Conservation (phyloP, 2,329 filamentous ascomycete genomes). For the Reticulascus tulasneorum region DNA sequence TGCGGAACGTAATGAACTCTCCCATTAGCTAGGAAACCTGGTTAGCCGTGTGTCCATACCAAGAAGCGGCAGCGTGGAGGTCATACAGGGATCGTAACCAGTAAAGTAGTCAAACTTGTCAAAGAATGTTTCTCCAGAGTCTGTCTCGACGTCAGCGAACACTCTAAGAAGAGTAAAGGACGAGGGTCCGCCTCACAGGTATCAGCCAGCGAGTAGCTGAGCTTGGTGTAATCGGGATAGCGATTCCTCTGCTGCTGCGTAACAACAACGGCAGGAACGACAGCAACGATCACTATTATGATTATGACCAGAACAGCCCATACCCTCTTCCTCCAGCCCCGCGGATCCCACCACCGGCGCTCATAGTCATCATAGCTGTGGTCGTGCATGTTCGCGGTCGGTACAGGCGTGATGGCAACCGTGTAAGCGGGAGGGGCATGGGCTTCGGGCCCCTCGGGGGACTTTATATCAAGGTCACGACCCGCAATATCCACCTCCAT, state of each 20-base stretch:
- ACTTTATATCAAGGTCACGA: conserved; percentile 13
- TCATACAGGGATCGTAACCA: conserved; percentile 44
- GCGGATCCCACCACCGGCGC: conserved; percentile 37
- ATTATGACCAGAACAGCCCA: conserved; percentile 40
- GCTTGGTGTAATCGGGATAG: conserved; percentile 44
- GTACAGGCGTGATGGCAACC: conserved; percentile 7
- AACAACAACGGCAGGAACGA: conserved; percentile 44
- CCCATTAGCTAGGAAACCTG: conserved; percentile 31
- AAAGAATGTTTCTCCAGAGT: conserved; percentile 47
- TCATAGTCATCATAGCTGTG: conserved; percentile 7
- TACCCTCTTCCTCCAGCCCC: conserved; percentile 48
- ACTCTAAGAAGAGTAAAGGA: neutral
- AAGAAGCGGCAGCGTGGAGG: conserved; percentile 1
- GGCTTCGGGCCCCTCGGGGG: conserved; percentile 11
- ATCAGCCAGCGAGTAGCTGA: conserved; percentile 45
- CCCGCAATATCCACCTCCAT: no score
- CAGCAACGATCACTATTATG: conserved; percentile 41
- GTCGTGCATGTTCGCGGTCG: conserved; percentile 6
- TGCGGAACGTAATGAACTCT: conserved; percentile 51
- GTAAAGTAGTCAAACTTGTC: conserved; percentile 52
- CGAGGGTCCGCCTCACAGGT: conserved; percentile 38
- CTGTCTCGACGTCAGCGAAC: conserved; percentile 23
- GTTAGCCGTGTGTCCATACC: neutral
- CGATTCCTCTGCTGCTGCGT: conserved; percentile 32
- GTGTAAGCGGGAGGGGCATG: no score